Evolutionary conservation across 2,329 filamentous ascomycete species (phyloP), one percentile per base, ranked within the genome.

Genomic region (Harringtonia aguacate): DNA sequence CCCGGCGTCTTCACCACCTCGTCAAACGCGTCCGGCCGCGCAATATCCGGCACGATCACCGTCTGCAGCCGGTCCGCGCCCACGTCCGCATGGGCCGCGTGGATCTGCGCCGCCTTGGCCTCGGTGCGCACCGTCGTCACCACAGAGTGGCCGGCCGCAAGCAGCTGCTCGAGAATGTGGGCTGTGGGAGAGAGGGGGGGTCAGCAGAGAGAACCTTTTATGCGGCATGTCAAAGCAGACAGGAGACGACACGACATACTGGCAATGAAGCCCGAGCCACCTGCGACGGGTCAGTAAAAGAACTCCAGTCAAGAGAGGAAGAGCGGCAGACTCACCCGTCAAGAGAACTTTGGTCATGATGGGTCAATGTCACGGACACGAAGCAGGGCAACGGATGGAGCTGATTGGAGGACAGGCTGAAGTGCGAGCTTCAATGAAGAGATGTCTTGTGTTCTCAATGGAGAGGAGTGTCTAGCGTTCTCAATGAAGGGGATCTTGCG

Each of bases 1-100:
- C 65, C 68, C 1, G 70, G 67, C 4, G 57, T 64, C 58, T 66
- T 60, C 48, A 72, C 66, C 1, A 73, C 77, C 53, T 79, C 69
- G 54, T 86, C 79, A 58, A 94, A 94, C 46, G 87, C 86, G 44
- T 73, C 72, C 36, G 78, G 72, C 55, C 79, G 62, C 4, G 85
- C 84, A 52, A 94, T 84, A 57, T 94, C 86, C 17, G 81, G 77
- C 21, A 94, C 86, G 52, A 92, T 79, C 44, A 59, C 65, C 13
- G 73, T 63, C 28, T 61, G 55, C 17, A 79, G 69, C 28, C 65
- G 63, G 14, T 67, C 63, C 36, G 56, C 54, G 46, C 54, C 55
- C 47, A 66, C 56, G 18, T 60, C 57, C 2, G 69, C 62, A 55
- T 75, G 66, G 10, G 72, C 68, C 41, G 64, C 61, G 38, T 67